Base-by-base conservation (phyloP, 2,329 filamentous ascomycete genomes). In the Tolypocladium tundrense region DNA sequence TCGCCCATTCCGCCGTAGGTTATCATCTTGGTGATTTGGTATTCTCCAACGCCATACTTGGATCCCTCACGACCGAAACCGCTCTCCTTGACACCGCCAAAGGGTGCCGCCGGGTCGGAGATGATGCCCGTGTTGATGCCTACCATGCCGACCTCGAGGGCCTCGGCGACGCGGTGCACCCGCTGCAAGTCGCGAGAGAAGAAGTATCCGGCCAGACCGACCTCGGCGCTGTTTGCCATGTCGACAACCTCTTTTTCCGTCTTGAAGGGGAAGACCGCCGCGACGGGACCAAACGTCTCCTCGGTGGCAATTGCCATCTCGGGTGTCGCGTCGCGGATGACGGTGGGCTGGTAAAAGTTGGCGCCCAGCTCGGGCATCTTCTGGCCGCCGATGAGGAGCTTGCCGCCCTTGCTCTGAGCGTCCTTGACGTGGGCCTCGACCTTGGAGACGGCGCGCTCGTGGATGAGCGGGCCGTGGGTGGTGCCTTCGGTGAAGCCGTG, bases 251-350 rank as follows among this genome's bases (percentile, higher is more conserved):
- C 92, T 56, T 88, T 86, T 74, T 97, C 94, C 0, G 87, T 91
- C 53, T 90, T 83, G 69, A 97, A 99, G 54, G 86, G 82, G 78
- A 97, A 97, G 16, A 97, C 74, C 0, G 89, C 93, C 0, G 92
- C 93, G 0, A 97, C 88, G 3, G 94, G 94, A 0, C 94, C 94
- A 70, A 99, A 99, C 0, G 93, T 99, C 78, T 99, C 94, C 73
- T 97, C 93, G 1, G 78, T 78, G 5, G 90, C 87, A 64, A 97
- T 81, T 60, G 83, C 80, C 94, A 97, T 97, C 48, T 92, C 85
- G 59, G 81, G 78, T 13, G 80, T 96, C 87, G 96, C 93, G 61
- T 88, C 89, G 11, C 88, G 87, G 60, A 99, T 84, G 48, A 97
- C 88, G 0, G 94, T 97, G 3, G 90, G 91, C 67, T 91, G 83